phyloP scores from a whole-genome alignment of 2,329 filamentous ascomycete genomes.

The Aspergillus caelatus region DNA sequence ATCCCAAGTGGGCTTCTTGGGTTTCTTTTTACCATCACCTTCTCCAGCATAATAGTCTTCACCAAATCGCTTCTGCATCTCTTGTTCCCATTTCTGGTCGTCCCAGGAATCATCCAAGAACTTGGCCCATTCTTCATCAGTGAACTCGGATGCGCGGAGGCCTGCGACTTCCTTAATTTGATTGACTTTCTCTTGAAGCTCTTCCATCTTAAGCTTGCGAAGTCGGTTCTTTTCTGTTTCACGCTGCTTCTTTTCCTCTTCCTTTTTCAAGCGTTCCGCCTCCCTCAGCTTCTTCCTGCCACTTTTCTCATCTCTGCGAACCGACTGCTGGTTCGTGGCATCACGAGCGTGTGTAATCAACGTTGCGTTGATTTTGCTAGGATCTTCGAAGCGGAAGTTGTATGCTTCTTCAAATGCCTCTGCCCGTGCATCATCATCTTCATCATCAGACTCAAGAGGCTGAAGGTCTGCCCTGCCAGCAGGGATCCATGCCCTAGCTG shows the following conservation, averaged over 20 bases:
- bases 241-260: conserved; percentile 73
- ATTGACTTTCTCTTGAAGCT: conserved; percentile 81
- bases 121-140: conserved; percentile 79
- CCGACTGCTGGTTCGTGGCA: conserved; percentile 76
- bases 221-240: conserved; percentile 81
- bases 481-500: conserved; percentile 85
- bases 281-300: conserved; percentile 78
- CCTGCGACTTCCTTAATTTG: conserved; percentile 91
- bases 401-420: conserved; percentile 92
- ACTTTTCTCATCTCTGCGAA: conserved; percentile 79
- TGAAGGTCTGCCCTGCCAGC: conserved; percentile 68
- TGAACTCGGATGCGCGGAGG: conserved; percentile 65
- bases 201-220: conserved; percentile 85
- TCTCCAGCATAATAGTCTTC: conserved; percentile 83
- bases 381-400: conserved; percentile 95
- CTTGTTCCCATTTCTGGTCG: conserved; percentile 83
- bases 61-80: conserved; percentile 86
- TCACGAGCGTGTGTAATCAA: conserved; percentile 89
- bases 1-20: conserved; percentile 88
- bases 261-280: conserved; percentile 73
- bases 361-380: conserved; percentile 82
- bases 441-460: conserved; percentile 90
- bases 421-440: conserved; percentile 71
- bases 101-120: conserved; percentile 89
- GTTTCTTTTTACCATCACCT: conserved; percentile 58